phyloP scores from a whole-genome alignment of 2,329 filamentous ascomycete genomes.

The Xylaria sp. region DNA sequence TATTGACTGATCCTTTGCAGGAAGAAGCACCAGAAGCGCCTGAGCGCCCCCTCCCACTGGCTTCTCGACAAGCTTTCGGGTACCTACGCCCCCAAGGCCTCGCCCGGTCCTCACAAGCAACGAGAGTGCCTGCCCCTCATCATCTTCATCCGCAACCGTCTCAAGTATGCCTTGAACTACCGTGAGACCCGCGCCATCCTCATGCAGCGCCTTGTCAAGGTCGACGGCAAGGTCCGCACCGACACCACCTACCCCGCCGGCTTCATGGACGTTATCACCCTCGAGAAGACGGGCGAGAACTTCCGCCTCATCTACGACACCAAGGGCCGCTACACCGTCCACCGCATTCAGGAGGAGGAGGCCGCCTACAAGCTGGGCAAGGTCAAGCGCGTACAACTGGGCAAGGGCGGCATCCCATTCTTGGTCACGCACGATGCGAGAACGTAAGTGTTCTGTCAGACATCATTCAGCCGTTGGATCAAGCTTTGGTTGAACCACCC shows the following conservation, averaged over 20 bases:
- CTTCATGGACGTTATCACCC: conserved; percentile 99
- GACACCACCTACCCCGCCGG: conserved; percentile 96
- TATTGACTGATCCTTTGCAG: conserved; percentile 58
- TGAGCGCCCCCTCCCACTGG: conserved; percentile 99
- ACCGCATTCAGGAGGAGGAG: conserved; percentile 99
- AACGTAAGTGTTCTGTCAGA: conserved; percentile 95
- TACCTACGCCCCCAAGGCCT: conserved; percentile 77
- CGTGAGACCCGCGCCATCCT: conserved; percentile 98
- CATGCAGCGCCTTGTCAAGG: conserved; percentile 99
- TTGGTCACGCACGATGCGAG: conserved; percentile 99
- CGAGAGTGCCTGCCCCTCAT: conserved; percentile 98
- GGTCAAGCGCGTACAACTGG: conserved; percentile 99
- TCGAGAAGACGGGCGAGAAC: conserved; percentile 99
- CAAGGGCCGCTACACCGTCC: conserved; percentile 99
- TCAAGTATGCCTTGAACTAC: conserved; percentile 99
- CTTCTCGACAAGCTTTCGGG: conserved; percentile 99
- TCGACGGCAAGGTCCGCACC: conserved; percentile 99
- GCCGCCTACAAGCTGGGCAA: conserved; percentile 99
- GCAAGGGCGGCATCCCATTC: conserved; percentile 99
- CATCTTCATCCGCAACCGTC: conserved; percentile 95
- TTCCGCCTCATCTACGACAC: conserved; percentile 99
- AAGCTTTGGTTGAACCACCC: conserved; percentile 84
- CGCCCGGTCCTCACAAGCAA: conserved; percentile 96
- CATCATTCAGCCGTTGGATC: conserved; percentile 99
- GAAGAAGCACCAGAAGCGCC: conserved; percentile 99